Evolutionary conservation across 805 yeast species (phyloP), one percentile per base, ranked within the genome.

Genomic region (Brettanomyces anomalus): DNA sequence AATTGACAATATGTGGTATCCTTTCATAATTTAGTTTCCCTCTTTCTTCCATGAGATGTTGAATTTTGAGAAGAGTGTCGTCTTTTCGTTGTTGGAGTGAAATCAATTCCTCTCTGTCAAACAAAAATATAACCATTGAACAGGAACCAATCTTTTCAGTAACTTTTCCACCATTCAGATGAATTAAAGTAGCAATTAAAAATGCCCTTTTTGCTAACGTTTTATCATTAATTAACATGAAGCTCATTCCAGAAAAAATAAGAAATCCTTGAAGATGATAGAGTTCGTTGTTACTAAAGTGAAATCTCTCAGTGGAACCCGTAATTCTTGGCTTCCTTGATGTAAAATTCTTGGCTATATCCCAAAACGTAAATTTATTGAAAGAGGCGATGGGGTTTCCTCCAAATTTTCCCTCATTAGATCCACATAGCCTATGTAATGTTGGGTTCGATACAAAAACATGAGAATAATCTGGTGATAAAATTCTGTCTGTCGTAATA

Each of bases 381-480:
- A 66, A 49, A 8, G 61, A 56, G 3, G 71, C 57, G 0, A 60
- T 61, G 47, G 64, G 76, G 46, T 93, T 79, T 55, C 82, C 86
- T 0, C 88, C 89, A 55, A 54, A 77, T 14, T 10, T 21, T 11
- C 24, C 8, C 5, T 14, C 16, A 8, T 24, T 36, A 14, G 15
- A 14, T n/a, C 16, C n/a, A n/a, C 31, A 20, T 8, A 16, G 13
- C n/a, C 49, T 49, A 54, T 88, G 95, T 0, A 72, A 68, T 39
- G 74, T 67, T 3, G 36, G 24, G 3, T 45, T 43, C n/a, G 44
- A 48, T 2, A 26, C 7, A 20, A 73, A 71, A 33, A 81, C 65
- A 52, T 85, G 81, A 17, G 58, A 54, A 0, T 85, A 83, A 49
- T 85, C 95, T 5, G 83, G 49, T 2, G 69, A 70, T 0, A 85